Percentiles rank a stretch among this genome's conserved stretches.
Conservation (phyloP, 1,284 basidiomycete genomes). For the Tilletiaria anomala region DNA sequence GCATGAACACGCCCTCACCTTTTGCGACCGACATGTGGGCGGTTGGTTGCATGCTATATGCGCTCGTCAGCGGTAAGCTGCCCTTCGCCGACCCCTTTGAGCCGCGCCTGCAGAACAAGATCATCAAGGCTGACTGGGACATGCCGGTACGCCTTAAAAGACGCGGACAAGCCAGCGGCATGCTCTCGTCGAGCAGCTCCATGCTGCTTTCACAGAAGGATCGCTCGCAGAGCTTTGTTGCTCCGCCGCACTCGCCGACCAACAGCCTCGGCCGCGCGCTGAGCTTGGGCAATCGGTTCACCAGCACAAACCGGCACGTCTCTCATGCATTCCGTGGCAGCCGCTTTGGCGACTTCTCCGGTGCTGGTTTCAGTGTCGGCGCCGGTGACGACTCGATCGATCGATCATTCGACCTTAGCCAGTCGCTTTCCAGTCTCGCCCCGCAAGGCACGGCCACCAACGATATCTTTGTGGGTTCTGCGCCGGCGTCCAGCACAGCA, state of each 20-base stretch:
- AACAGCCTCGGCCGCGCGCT: background rate
- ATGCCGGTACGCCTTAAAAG: slow-evolving; percentile 19
- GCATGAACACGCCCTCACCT: slow-evolving; percentile 10
- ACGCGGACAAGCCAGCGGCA: slow-evolving; percentile 5
- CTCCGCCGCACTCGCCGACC: slow-evolving; percentile 1
- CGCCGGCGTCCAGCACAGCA: slow-evolving; percentile 13
- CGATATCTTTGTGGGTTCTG: slow-evolving; percentile 14
- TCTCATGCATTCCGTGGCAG: too few species aligned
- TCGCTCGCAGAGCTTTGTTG: slow-evolving; percentile 5
- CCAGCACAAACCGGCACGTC: too few species aligned
- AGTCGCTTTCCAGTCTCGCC: background rate
- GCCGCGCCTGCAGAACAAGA: slow-evolving; percentile 28
- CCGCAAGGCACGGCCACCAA: slow-evolving; percentile 2
- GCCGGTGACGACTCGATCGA: background rate
- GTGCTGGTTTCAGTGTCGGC: background rate
- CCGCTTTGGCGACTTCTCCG: background rate
- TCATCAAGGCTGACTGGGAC: slow-evolving; percentile 26
- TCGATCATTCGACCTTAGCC: background rate
- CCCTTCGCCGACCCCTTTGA: slow-evolving; percentile 29
- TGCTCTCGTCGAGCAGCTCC: slow-evolving; percentile 10
- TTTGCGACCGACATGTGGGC: slow-evolving; percentile 32
- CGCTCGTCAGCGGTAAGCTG: slow-evolving; percentile 20
- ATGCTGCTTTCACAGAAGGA: slow-evolving; percentile 1
- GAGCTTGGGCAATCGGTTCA: too few species aligned
- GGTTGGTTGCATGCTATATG: slow-evolving; percentile 28